Conservation (phyloP, 257 asterid genomes). For the Capsicum rhomboideum region DNA sequence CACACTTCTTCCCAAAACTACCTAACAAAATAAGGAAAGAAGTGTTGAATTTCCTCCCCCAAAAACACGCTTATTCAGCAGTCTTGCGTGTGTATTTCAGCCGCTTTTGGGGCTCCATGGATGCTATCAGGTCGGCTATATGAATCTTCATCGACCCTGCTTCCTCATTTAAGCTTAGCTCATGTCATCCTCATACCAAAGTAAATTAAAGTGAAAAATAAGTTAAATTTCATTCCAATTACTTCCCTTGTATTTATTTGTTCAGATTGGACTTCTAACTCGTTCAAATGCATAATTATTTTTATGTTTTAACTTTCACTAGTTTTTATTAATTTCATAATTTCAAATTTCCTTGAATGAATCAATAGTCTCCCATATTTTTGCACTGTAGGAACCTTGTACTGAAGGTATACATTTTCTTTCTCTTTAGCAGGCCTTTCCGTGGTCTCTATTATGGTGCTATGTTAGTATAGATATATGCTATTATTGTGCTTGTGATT, state of each 20-base stretch:
- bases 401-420: background rate
- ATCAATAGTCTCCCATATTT: background rate
- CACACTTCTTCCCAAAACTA: background rate
- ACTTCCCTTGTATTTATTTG: background rate
- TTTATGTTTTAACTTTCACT: background rate
- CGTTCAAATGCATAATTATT: background rate
- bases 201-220: background rate
- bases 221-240: background rate
- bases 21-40: background rate
- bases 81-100: background rate
- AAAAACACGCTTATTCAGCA: background rate
- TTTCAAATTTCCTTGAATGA: background rate
- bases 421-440: background rate
- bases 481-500: background rate
- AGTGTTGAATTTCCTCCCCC: background rate
- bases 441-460: background rate
- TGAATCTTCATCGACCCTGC: background rate
- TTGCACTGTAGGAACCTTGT: background rate
- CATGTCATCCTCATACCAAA: background rate
- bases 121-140: background rate
- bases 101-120: background rate
- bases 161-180: background rate
- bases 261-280: background rate
- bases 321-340: background rate
- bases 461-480: background rate